Evolutionary conservation across 306 rosid species (phyloP), one percentile per base, ranked within the genome.

Genomic region (Psophocarpus tetragonolobus): DNA sequence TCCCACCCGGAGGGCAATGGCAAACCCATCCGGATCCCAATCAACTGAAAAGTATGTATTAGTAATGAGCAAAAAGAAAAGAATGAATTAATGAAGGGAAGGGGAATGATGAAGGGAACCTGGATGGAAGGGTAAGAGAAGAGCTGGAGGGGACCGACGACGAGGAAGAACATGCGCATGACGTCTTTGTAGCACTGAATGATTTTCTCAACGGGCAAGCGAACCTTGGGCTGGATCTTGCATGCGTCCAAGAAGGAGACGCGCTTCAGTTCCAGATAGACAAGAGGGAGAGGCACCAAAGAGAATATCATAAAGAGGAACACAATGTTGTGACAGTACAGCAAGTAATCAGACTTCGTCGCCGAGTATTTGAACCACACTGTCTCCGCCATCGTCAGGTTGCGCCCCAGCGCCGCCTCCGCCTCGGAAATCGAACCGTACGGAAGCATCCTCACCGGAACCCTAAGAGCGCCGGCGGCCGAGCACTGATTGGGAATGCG

Each of bases 1-100:
- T 95, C 99, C 93, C 91, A 88, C 20, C 89, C 94, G 10, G 99
- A 92, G 26, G 99, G 99, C 83, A 95, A 90, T 56, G 97, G 97
- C 80, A 95, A 39, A 38, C 96, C 96, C 8, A 90, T 60, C 63
- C 97, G 75, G 32, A 95, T 83, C 66, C 99, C 97, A 48, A 95
- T 83, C 62, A 95, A 79, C 99, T 95, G 83, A 24, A 11, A 41
- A 62, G 1, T 2, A 47, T n/a, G n/a, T n/a, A n/a, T n/a, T n/a
- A n/a, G n/a, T n/a, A 15, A 29, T 11, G 3, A 21, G 42, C 42
- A 6, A 1, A 42, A 2, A 21, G 4, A 15, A 2, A 39, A 4
- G n/a, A 2, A 3, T 14, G 8, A 50, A 6, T 6, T 6, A 76
- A 17, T 18, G n/a, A n/a, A n/a, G n/a, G n/a, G n/a, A n/a, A n/a